Evolutionary conservation across 2,329 filamentous ascomycete genomes (phyloP), one percentile per base, ranked within the genome.

Genomic region (Apiospora malaysiana): DNA sequence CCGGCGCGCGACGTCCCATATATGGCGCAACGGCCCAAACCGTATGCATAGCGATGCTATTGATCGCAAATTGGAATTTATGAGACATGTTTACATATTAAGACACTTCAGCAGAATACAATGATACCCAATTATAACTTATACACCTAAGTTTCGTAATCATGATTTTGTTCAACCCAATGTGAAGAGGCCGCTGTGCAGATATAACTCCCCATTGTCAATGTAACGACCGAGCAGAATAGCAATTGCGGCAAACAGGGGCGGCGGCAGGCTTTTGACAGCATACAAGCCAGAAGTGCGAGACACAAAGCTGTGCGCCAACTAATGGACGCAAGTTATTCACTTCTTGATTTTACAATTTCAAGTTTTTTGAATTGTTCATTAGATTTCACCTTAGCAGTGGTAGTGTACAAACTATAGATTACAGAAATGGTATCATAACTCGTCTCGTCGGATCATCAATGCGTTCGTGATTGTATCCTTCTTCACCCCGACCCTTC

Each of bases 341-440:
- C n/a, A n/a, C n/a, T n/a, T n/a, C n/a, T n/a, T n/a, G n/a, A n/a
- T n/a, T n/a, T n/a, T n/a, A n/a, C n/a, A n/a, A n/a, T n/a, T n/a
- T n/a, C n/a, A 4, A 42, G 40, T 42, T 4, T 42, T 10, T 42
- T 9, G 9, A 63, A 32, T 12, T 63, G 32, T 16, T 63, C 18
- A 63, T 63, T 40, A 59, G 10, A 4, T 32, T 40, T 8, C 56
- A 37, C 40, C 7, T 14, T 37, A 16, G 56, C 56, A 63, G 56
- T 63, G 40, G 6, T 63, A 9, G 6, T 32, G 32, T 63, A 63
- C 32, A 63, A 27, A 51, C 49, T 51, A 59, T 59, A 56, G 4
- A 27, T 59, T 59, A 59, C 27, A 59, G 6, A 25, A 8, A 27
- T 63, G 27, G 56, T 63, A 40, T 63, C 56, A 63, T 63, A 63